Evolutionary conservation across 768 basidiomycete genomes (phyloP).

Genomic region (Porphyrellus cyaneotinctus): DNA sequence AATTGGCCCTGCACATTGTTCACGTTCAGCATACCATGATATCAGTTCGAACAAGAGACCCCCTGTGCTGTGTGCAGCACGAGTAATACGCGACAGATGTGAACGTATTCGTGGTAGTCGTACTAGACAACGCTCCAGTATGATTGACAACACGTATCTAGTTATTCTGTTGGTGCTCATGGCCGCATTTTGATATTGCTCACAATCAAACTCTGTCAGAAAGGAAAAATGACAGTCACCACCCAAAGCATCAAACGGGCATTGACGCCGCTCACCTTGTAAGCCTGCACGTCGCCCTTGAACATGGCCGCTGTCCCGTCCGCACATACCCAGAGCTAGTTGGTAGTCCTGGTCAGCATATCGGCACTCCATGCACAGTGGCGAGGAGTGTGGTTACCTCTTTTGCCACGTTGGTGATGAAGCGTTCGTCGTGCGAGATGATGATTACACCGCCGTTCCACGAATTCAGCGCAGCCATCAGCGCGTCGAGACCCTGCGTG

Average conservation of each 20-base stretch:
- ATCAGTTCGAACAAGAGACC: no score
- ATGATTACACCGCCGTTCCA: constrained; percentile 94
- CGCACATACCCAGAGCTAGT: constrained; percentile 88
- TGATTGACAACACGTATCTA: not conserved
- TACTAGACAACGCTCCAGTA: not conserved
- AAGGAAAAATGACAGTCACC: not conserved
- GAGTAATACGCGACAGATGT: not conserved
- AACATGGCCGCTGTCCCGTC: constrained; percentile 80
- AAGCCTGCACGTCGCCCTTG: constrained; percentile 84
- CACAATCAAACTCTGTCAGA: constrained; percentile 64
- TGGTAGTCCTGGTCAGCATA: constrained; percentile 2
- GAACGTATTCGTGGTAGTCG: not conserved
- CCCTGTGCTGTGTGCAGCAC: no score
- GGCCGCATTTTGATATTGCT: constrained; percentile 63
- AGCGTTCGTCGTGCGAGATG: constrained; percentile 94
- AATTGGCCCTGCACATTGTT: no score
- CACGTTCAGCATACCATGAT: not conserved
- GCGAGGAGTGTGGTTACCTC: constrained; percentile 44
- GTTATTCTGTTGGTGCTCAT: not conserved
- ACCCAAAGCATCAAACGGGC: not conserved
- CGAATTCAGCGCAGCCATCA: constrained; percentile 73
- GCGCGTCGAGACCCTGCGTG: constrained; percentile 82
- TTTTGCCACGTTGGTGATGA: constrained; percentile 85
- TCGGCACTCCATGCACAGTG: not conserved
- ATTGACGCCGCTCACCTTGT: constrained; percentile 58